Percentiles rank a stretch among this genome's conserved stretches.
Evolutionary conservation across 169 alveolate species (phyloP).

Genomic region (Cryptosporidium meleagridis): DNA sequence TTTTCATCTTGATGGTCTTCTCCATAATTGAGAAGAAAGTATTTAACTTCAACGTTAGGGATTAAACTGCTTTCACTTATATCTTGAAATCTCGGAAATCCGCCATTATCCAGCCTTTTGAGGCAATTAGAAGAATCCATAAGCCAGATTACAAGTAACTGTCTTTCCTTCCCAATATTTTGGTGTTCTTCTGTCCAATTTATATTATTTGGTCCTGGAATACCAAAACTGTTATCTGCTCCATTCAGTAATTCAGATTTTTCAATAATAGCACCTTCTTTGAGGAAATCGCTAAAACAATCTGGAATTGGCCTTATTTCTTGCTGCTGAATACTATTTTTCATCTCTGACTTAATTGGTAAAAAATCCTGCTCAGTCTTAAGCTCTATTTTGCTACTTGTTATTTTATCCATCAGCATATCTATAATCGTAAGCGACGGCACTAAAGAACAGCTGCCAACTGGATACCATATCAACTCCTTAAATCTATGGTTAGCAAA

Average conservation of each 20-base stretch:
- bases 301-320: neutral
- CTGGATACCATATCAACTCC: slow-evolving; percentile 20
- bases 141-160: slow-evolving; percentile 26
- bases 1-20: neutral
- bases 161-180: slow-evolving; percentile 35
- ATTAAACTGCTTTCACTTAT: slow-evolving; percentile 32
- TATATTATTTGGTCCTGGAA: neutral
- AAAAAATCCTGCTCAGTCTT: neutral
- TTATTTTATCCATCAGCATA: neutral
- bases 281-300: neutral
- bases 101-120: neutral
- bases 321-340: neutral
- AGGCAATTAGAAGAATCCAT: neutral
- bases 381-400: neutral
- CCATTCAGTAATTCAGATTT: neutral
- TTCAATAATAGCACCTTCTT: neutral
- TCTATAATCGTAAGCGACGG: neutral
- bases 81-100: slow-evolving; percentile 26
- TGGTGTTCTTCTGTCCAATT: slow-evolving; percentile 10
- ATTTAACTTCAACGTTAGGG: slow-evolving; percentile 51
- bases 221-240: neutral
- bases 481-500: slow-evolving; percentile 8
- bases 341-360: neutral
- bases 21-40: neutral
- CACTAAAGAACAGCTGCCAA: slow-evolving; percentile 9